A percentile compares a stretch with the other conserved stretches of the same genome.
phyloP scores from a whole-genome alignment of 345 rosid species.

The Gossypioides kirkii region DNA sequence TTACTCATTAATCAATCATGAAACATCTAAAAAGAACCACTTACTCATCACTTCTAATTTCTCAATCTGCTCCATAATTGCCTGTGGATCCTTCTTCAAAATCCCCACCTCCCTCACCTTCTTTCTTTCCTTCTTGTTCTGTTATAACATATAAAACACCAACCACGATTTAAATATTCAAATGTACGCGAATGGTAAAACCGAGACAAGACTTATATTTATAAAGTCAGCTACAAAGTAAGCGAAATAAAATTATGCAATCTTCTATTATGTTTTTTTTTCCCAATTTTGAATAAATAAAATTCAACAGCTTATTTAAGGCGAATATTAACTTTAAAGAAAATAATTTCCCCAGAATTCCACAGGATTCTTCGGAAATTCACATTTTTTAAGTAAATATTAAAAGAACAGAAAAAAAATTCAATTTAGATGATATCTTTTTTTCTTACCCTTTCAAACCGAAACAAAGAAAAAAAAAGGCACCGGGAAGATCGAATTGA shows the following conservation, averaged over 20 bases:
- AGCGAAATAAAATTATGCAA: not conserved
- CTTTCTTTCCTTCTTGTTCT: conserved; percentile 97
- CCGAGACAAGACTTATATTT: not conserved
- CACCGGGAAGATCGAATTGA: not conserved
- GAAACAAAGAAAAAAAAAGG: not conserved
- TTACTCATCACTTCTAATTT: conserved; percentile 91
- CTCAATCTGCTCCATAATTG: conserved; percentile 80
- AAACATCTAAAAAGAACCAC: conserved; percentile 21
- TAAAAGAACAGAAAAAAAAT: not conserved
- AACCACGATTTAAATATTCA: not conserved
- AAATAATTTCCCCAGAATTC: not conserved
- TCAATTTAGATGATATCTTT: not conserved
- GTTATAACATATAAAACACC: conserved; percentile 20
- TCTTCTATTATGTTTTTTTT: not conserved
- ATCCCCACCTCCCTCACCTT: conserved; percentile 99
- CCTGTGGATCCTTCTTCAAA: conserved; percentile 94
- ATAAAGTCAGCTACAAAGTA: not conserved
- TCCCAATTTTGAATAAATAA: not conserved
- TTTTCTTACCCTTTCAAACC: not conserved
- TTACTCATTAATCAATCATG: not conserved
- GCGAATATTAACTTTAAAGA: not conserved
- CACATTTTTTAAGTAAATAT: not conserved
- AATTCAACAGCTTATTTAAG: not conserved
- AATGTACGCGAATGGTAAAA: not conserved
- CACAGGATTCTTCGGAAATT: not conserved